Evolutionary conservation across 2,329 filamentous ascomycete species (phyloP).

Genomic region (Pseudohalonectria lignicola): DNA sequence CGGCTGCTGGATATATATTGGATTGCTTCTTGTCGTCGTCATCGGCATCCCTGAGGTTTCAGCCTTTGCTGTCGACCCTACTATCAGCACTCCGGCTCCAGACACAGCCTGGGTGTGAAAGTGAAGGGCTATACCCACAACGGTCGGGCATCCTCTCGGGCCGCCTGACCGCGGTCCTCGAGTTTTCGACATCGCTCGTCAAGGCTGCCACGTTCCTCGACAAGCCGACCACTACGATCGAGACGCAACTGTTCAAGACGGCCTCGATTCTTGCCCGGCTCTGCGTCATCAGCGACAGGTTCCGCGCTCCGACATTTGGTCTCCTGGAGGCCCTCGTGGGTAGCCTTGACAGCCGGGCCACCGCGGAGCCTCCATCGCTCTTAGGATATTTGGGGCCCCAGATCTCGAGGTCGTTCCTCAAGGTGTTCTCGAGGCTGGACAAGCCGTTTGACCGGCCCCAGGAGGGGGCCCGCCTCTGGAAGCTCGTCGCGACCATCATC

Average conservation of each 20-base stretch:
- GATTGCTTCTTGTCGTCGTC: constrained; percentile 65
- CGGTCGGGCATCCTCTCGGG: constrained; percentile 34
- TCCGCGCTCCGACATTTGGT: constrained; percentile 53
- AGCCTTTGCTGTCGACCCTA: constrained; percentile 64
- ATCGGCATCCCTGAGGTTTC: constrained; percentile 60
- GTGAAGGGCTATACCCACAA: too few species aligned
- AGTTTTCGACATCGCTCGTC: constrained; percentile 59
- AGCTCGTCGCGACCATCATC: constrained; percentile 74
- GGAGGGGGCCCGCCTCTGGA: constrained; percentile 66
- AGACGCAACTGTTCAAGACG: constrained; percentile 71
- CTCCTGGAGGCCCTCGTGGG: constrained; percentile 66
- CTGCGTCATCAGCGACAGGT: constrained; percentile 58
- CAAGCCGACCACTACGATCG: constrained; percentile 53
- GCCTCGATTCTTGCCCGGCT: constrained; percentile 67
- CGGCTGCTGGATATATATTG: constrained; percentile 65
- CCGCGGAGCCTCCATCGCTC: constrained; percentile 79
- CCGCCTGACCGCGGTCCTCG: constrained; percentile 55
- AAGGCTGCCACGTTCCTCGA: constrained; percentile 56
- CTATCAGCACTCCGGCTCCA: constrained; percentile 48
- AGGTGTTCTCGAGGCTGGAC: constrained; percentile 65
- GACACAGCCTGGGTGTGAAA: not conserved
- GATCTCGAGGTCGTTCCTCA: constrained; percentile 74
- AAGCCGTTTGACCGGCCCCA: constrained; percentile 57
- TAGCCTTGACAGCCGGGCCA: constrained; percentile 49
- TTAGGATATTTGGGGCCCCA: constrained; percentile 78